Evolutionary conservation across 805 yeast species (phyloP).

Genomic region (Candida rishiriensis): DNA sequence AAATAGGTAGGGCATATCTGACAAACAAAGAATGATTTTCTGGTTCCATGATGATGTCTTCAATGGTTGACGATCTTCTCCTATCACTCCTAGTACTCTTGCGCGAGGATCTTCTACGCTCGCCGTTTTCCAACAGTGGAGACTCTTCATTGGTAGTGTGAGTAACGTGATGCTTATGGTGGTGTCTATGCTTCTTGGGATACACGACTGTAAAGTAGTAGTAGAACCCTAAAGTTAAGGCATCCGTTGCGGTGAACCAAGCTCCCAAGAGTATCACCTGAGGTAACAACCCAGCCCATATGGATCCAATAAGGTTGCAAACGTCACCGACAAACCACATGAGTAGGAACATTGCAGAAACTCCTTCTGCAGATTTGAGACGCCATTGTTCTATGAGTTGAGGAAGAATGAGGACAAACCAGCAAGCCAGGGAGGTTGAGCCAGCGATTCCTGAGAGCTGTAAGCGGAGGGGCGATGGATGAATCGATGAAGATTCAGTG

Average conservation of each 20-base stretch:
- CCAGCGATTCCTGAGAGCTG: constrained; percentile 63
- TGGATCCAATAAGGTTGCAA: constrained; percentile 59
- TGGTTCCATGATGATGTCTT: constrained; percentile 47
- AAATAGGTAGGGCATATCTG: constrained; percentile 52
- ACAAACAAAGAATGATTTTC: constrained; percentile 41
- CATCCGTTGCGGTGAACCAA: constrained; percentile 75
- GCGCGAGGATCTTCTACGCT: constrained; percentile 13
- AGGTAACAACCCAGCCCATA: constrained; percentile 68
- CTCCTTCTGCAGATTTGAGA: constrained; percentile 69
- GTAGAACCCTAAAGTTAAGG: constrained; percentile 52
- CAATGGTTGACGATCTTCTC: constrained; percentile 48
- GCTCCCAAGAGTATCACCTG: constrained; percentile 65
- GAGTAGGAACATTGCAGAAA: constrained; percentile 60
- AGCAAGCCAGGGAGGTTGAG: constrained; percentile 69
- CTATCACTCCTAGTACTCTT: constrained; percentile 13
- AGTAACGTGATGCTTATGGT: constrained; percentile 14
- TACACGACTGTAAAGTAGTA: constrained; percentile 55
- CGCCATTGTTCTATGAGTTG: constrained; percentile 81
- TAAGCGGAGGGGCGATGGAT: constrained; percentile 32
- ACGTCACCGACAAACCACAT: constrained; percentile 74
- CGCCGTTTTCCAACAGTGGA: constrained; percentile 28
- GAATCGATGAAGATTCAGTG: constrained; percentile 3
- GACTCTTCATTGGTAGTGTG: constrained; percentile 17
- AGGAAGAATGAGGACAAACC: constrained; percentile 73
- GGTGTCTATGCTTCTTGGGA: constrained; percentile 32